Conservation (phyloP, 75 land plant species). For the Adiantum capillusveneris region DNA sequence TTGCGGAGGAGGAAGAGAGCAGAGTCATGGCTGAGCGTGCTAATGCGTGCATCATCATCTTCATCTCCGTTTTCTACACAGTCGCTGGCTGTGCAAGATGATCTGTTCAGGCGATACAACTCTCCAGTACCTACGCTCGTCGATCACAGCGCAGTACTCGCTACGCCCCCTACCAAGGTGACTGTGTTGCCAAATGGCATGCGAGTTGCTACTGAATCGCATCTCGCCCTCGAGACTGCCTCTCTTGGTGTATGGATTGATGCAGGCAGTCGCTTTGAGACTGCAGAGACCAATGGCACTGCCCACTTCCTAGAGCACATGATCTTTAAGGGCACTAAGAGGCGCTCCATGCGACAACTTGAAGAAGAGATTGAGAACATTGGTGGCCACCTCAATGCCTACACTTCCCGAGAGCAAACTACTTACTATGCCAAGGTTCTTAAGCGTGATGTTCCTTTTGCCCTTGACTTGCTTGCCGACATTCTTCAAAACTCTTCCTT, state of each 20-base stretch:
- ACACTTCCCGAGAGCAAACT: conserved; percentile 91
- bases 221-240: conserved; percentile 60
- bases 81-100: conserved; percentile 61
- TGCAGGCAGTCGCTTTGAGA: conserved; percentile 87
- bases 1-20: no score
- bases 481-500: conserved; percentile 86
- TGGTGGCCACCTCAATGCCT: conserved; percentile 94
- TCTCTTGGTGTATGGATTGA: conserved; percentile 98
- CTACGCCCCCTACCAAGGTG: conserved; percentile 67
- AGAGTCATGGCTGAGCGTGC: no score
- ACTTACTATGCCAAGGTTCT: conserved; percentile 85
- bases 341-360: conserved; percentile 43
- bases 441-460: conserved; percentile 57
- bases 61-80: not conserved
- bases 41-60: not conserved
- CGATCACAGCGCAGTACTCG: conserved; percentile 59
- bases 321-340: conserved; percentile 91
- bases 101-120: conserved; percentile 62
- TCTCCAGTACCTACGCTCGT: conserved; percentile 45
- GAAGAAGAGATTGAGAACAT: conserved; percentile 99
- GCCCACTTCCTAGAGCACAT: conserved; percentile 96
- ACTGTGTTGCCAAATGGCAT: conserved; percentile 81
- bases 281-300: conserved; percentile 77
- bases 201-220: conserved; percentile 83
- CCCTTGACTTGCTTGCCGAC: conserved; percentile 76